Evolutionary conservation across 495 filamentous ascomycete species (phyloP), one percentile per base, ranked within the genome.

Genomic region (Aspergillus panamensis): DNA sequence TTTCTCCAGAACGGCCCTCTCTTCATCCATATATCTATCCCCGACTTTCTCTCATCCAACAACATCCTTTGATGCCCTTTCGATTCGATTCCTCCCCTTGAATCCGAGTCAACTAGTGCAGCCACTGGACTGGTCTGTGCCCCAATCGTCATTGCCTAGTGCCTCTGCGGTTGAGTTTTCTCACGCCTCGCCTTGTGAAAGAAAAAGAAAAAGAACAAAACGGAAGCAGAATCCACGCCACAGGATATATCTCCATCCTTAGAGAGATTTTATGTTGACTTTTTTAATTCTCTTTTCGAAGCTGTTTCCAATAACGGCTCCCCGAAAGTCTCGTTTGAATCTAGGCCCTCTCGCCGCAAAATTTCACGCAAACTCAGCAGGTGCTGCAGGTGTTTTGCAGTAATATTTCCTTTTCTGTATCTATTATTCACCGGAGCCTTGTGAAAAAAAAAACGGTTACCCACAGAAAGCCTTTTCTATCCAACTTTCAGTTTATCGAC

Each of bases 321-420:
- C 10, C 48, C 14, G 32, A 44, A 61, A 45, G 6, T 31, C 33
- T 42, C 47, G 17, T 48, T 58, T 30, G 47, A 39, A 50, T 51
- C 29, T 52, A 53, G 39, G 35, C 31, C 39, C 51, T 48, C 48
- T 42, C 35, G 51, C 50, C 50, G 66, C 45, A 16, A 33, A 50
- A 57, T 61, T 57, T 59, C 61, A 74, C 74, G 74, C 74, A 77
- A 93, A 90, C 88, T 87, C 89, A 92, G 90, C 89, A 83, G 88
- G 89, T 81, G 83, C 90, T 92, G 89, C 90, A 90, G 89, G 87
- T 91, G 87, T 73, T 74, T 77, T 76, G 68, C 74, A 70, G 68
- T 77, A 76, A 75, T 75, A 65, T 62, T 71, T 69, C 64, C 65
- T 54, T 65, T 61, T 68, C 69, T 74, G 71, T 75, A 72, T 75